These are phyloP conservation scores for Heritiera littoralis DNA, from an alignment of 345 rosid species.

Conservation along the genomic window DNA sequence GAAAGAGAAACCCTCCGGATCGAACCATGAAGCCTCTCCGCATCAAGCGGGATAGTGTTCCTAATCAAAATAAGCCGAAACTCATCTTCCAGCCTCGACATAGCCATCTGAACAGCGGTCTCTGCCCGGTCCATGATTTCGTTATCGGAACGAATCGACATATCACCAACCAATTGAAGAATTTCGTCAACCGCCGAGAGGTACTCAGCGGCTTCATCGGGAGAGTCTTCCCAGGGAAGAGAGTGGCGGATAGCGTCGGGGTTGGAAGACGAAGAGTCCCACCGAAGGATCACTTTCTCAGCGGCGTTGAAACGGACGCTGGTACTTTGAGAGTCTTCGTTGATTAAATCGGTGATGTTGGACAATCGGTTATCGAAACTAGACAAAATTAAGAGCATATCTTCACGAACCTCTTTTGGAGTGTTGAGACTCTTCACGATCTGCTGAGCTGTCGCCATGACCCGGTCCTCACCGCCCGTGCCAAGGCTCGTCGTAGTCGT, in stretches of 20 bases:
- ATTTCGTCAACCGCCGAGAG: slow-evolving; percentile 77
- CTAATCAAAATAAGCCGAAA: slow-evolving; percentile 76
- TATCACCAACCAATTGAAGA: slow-evolving; percentile 51
- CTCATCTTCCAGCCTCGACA: slow-evolving; percentile 93
- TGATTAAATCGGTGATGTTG: slow-evolving; percentile 73
- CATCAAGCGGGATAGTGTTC: slow-evolving; percentile 78
- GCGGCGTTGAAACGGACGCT: slow-evolving; percentile 56
- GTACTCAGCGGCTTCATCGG: slow-evolving; percentile 65
- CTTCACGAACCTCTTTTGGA: slow-evolving; percentile 84
- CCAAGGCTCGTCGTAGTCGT: slow-evolving; percentile 40
- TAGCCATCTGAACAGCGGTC: slow-evolving; percentile 79
- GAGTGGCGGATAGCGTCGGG: slow-evolving; percentile 47
- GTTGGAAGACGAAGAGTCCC: slow-evolving; percentile 52
- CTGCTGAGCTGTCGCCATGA: slow-evolving; percentile 96
- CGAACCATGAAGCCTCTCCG: slow-evolving; percentile 75
- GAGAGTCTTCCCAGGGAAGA: slow-evolving; percentile 67
- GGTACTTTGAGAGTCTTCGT: slow-evolving; percentile 33
- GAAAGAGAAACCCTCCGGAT: slow-evolving; percentile 75
- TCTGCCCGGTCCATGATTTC: slow-evolving; percentile 80
- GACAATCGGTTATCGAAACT: slow-evolving; percentile 94
- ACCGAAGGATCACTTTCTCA: slow-evolving; percentile 67
- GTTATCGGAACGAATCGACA: slow-evolving; percentile 46
- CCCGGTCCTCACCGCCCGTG: slow-evolving; percentile 77
- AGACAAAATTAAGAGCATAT: slow-evolving; percentile 91
- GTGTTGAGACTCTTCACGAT: slow-evolving; percentile 94